phyloP scores from a whole-genome alignment of 1,284 basidiomycete species.

The Veloboletus limbatus region DNA sequence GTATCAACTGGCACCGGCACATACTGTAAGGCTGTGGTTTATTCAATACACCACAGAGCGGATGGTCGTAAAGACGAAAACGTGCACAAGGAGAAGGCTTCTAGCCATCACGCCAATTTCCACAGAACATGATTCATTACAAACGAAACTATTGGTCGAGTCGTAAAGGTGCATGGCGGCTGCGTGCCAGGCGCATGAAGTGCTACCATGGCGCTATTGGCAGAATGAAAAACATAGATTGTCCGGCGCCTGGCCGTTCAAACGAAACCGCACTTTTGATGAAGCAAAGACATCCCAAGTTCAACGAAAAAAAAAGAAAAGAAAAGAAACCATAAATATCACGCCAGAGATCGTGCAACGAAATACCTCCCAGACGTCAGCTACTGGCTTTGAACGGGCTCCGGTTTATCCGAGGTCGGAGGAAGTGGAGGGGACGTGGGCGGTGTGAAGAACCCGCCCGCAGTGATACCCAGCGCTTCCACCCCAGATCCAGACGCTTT shows the following conservation, averaged over 20 bases:
- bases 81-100: no score
- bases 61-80: no score
- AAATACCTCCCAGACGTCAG: background rate
- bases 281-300: background rate
- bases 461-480: conserved; percentile 67
- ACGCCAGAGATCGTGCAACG: conserved; percentile 4
- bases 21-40: no score
- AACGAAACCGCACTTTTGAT: background rate
- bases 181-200: no score
- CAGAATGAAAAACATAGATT: background rate
- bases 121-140: no score
- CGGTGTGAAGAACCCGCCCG: conserved; percentile 70
- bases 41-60: no score
- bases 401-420: background rate
- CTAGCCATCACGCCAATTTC: no score
- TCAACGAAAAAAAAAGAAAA: background rate
- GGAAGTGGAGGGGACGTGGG: conserved; percentile 39
- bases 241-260: background rate
- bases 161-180: no score
- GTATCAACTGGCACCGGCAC: no score
- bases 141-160: no score
- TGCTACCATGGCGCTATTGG: no score
- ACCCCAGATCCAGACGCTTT: conserved; percentile 67
- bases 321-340: background rate
- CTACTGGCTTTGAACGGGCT: conserved; percentile 7